Evolutionary conservation across 176 grass and related monocot genomes (phyloP).

Genomic region (Rhynchospora breviuscula): DNA sequence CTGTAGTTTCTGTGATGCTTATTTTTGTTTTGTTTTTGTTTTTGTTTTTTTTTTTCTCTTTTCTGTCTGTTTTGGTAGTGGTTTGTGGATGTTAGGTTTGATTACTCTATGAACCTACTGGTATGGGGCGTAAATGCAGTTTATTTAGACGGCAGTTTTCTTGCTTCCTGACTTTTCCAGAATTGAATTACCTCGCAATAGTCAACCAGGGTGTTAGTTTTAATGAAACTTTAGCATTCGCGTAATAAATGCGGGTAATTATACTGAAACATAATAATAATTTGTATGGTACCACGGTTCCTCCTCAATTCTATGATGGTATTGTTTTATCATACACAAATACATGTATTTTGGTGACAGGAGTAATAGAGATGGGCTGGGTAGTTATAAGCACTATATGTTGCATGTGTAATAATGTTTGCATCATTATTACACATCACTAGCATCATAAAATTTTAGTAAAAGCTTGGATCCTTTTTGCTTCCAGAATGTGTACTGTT

Average conservation of each 20-base stretch:
- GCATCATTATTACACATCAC: not conserved
- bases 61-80: not conserved
- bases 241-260: not conserved
- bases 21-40: not conserved
- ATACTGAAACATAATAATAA: not conserved
- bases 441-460: not conserved
- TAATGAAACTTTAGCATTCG: not conserved
- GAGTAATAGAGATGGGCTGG: too few species aligned
- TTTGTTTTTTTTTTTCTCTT: not conserved
- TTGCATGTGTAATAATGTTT: too few species aligned
- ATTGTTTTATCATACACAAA: not conserved
- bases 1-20: conserved; percentile 3
- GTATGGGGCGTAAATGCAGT: not conserved
- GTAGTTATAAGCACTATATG: too few species aligned
- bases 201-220: not conserved
- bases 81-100: conserved; percentile 20
- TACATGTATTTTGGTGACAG: not conserved
- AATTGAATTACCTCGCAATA: not conserved
- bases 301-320: not conserved
- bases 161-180: not conserved
- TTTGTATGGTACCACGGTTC: not conserved
- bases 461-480: not conserved
- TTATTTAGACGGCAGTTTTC: not conserved
- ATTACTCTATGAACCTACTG: not conserved
- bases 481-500: not conserved